phyloP scores from a whole-genome alignment of 768 basidiomycete genomes.

The Mycena polygramma region DNA sequence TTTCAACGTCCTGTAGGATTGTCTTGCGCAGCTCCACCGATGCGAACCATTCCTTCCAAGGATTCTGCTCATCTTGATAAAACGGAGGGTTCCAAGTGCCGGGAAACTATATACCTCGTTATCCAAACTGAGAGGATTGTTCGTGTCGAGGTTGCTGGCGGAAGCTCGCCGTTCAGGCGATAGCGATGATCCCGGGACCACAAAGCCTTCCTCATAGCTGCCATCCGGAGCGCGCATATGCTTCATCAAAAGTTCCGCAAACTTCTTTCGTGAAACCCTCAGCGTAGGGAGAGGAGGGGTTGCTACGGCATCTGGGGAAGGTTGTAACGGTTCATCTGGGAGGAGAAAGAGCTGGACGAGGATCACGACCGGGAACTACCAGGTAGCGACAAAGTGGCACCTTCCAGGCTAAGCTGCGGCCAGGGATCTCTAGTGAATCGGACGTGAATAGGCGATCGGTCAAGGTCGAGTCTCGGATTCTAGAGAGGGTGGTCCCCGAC shows the following conservation, averaged over 20 bases:
- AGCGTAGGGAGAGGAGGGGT: constrained; percentile 57
- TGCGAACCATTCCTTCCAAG: constrained; percentile 95
- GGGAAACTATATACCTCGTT: constrained; percentile 64
- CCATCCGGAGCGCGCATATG: constrained; percentile 91
- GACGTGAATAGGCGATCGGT: constrained; percentile 69
- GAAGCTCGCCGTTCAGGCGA: constrained; percentile 48
- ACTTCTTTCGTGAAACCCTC: constrained; percentile 66
- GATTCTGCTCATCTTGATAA: constrained; percentile 68
- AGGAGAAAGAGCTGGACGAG: constrained; percentile 74
- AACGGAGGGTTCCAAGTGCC: constrained; percentile 1
- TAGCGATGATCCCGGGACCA: constrained; percentile 63
- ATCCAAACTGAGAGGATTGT: constrained; percentile 87
- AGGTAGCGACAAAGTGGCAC: constrained; percentile 49
- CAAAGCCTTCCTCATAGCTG: constrained; percentile 78
- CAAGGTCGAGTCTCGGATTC: constrained; percentile 75
- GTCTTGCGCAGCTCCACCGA: constrained; percentile 90
- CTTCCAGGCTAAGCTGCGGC: constrained; percentile 92
- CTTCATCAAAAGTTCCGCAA: constrained; percentile 69
- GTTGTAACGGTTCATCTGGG: constrained; percentile 73
- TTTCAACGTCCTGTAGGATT: constrained; percentile 94
- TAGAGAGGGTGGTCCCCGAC: constrained; percentile 67
- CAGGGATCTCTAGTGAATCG: constrained; percentile 64
- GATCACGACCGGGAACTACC: constrained; percentile 24
- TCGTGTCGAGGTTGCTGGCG: constrained; percentile 68
- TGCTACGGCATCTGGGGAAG: constrained; percentile 49